Conservation (phyloP, 805 yeast genomes). For the Suhomyces sp. region DNA sequence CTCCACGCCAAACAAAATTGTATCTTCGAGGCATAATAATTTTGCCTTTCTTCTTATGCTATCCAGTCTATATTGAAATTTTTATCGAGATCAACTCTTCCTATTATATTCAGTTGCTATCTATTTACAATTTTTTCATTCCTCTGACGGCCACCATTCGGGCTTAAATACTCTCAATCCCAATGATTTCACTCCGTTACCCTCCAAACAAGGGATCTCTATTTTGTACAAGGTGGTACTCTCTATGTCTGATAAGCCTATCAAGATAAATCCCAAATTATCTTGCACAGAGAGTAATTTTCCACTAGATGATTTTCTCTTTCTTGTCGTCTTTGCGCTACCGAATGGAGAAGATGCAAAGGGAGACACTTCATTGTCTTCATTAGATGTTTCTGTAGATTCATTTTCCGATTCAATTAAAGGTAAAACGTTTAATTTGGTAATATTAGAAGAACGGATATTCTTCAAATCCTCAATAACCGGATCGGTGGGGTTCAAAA, state of each 20-base stretch:
- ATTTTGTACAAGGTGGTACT: slow-evolving; percentile 37
- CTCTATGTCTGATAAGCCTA: slow-evolving; percentile 48
- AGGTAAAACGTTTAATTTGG: slow-evolving; percentile 18
- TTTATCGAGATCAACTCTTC: too few relatives aligned
- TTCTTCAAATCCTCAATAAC: slow-evolving; percentile 16
- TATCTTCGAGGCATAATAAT: too few relatives aligned
- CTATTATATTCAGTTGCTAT: not conserved
- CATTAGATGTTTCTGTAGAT: slow-evolving; percentile 7
- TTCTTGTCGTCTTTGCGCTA: slow-evolving; percentile 22
- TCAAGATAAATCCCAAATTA: slow-evolving; percentile 64
- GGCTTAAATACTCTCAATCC: slow-evolving; percentile 58
- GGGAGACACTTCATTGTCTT: slow-evolving; percentile 14
- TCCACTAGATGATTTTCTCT: slow-evolving; percentile 53
- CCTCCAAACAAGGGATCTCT: slow-evolving; percentile 22
- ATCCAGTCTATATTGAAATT: too few relatives aligned
- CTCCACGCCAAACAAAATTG: too few relatives aligned
- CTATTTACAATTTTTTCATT: slow-evolving; percentile 1
- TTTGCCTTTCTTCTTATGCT: too few relatives aligned
- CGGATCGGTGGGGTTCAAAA: slow-evolving; percentile 16
- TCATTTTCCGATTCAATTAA: slow-evolving; percentile 17
- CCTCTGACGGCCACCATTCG: slow-evolving; percentile 70
- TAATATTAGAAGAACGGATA: slow-evolving; percentile 12
- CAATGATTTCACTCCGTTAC: slow-evolving; percentile 26
- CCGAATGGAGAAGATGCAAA: slow-evolving; percentile 44
- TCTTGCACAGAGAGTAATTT: slow-evolving; percentile 55